Conservation (phyloP, 2,329 filamentous ascomycete genomes). For the Fusarium sp. region DNA sequence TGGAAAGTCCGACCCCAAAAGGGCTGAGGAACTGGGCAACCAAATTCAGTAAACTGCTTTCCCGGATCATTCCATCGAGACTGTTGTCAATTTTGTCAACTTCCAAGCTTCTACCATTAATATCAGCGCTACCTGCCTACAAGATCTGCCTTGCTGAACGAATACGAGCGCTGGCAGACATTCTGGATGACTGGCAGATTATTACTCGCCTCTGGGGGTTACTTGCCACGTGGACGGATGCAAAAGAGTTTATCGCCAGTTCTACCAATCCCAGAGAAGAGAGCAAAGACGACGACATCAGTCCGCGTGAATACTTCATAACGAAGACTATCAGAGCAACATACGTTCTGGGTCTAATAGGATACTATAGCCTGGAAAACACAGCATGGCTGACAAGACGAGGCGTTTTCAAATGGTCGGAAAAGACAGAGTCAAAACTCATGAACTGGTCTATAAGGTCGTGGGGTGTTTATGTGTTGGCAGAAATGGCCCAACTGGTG, state of each 20-base stretch:
- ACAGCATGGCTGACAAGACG: constrained; percentile 25
- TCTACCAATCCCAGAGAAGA: background rate
- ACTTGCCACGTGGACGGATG: constrained; percentile 17
- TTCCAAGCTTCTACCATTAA: rapidly evolving
- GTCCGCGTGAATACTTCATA: background rate
- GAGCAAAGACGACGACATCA: background rate
- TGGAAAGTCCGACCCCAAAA: constrained; percentile 17
- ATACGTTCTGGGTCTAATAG: constrained; percentile 18
- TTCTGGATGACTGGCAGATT: constrained; percentile 43
- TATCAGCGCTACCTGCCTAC: background rate
- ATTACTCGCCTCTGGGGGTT: constrained; percentile 37
- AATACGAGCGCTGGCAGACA: constrained; percentile 14
- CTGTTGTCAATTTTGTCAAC: background rate
- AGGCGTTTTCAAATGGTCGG: constrained; percentile 11
- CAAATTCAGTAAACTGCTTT: rapidly evolving
- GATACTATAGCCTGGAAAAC: constrained; percentile 24
- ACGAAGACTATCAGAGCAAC: constrained; percentile 11
- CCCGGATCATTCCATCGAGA: background rate
- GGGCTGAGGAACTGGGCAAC: background rate
- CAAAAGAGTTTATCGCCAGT: constrained; percentile 20
- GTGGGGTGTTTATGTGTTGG: constrained; percentile 27
- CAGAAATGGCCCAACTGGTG: constrained; percentile 23
- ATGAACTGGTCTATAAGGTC: constrained; percentile 25
- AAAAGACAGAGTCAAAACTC: constrained; percentile 20
- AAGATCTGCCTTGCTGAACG: constrained; percentile 8